A percentile compares a stretch with the other conserved stretches of the same genome.
phyloP scores from a whole-genome alignment of 805 yeast genomes.

The Nakazawaea holstii region DNA sequence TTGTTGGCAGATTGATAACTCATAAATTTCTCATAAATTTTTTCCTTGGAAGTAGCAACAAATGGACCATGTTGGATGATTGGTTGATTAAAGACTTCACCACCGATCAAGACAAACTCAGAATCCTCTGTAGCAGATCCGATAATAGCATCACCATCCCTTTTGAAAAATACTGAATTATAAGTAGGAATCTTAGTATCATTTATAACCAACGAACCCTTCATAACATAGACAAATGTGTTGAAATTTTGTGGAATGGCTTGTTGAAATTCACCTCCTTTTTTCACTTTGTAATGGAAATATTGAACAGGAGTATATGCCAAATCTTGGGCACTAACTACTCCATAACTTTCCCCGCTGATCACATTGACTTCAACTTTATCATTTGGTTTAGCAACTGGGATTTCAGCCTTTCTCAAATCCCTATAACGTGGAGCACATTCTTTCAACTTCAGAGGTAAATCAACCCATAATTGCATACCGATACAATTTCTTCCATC shows the following conservation, averaged over 20 bases:
- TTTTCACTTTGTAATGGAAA: constrained; percentile 58
- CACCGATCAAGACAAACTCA: constrained; percentile 72
- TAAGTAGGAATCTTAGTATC: constrained; percentile 33
- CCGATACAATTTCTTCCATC: constrained; percentile 52
- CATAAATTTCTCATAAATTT: constrained; percentile 61
- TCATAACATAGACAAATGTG: constrained; percentile 61
- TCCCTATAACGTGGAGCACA: constrained; percentile 76
- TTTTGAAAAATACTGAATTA: constrained; percentile 57
- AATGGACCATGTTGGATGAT: constrained; percentile 89
- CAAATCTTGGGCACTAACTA: constrained; percentile 64
- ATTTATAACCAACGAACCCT: constrained; percentile 51
- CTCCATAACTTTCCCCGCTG: constrained; percentile 72
- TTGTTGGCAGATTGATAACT: constrained; percentile 66
- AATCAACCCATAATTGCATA: constrained; percentile 85
- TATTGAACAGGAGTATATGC: constrained; percentile 80
- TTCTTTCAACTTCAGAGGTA: constrained; percentile 59
- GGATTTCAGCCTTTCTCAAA: constrained; percentile 63
- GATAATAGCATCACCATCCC: constrained; percentile 57
- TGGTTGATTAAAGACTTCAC: constrained; percentile 66
- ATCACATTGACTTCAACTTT: constrained; percentile 65
- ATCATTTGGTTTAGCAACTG: constrained; percentile 60
- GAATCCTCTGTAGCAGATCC: constrained; percentile 51
- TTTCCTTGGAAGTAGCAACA: constrained; percentile 66
- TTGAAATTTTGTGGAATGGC: constrained; percentile 55
- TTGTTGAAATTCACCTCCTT: constrained; percentile 63